A percentile compares a stretch with the other conserved stretches of the same genome.
Conservation (phyloP, 768 basidiomycete genomes). For the Solioccasus polychromus region DNA sequence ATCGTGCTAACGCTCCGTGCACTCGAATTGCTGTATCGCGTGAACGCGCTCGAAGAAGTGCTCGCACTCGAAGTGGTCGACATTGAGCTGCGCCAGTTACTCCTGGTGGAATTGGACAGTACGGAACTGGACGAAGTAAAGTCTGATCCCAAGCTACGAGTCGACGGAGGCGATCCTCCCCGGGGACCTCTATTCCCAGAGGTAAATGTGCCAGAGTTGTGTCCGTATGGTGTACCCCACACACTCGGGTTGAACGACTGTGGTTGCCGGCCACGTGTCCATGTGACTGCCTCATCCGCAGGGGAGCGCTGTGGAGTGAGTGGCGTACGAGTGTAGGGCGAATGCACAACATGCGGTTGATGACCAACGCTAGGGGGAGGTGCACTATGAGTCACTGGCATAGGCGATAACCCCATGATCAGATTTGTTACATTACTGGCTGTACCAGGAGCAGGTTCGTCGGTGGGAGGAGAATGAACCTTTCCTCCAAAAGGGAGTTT, state of each 20-base stretch:
- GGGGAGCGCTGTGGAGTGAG: slow-evolving; percentile 33
- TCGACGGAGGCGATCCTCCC: slow-evolving; percentile 58
- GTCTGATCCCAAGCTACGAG: slow-evolving; percentile 47
- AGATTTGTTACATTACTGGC: slow-evolving; percentile 75
- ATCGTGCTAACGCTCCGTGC: slow-evolving; percentile 72
- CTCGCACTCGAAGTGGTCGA: slow-evolving; percentile 67
- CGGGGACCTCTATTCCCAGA: slow-evolving; percentile 34
- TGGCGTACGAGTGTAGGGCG: slow-evolving; percentile 28
- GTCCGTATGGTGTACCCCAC: slow-evolving; percentile 21
- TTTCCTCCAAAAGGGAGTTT: slow-evolving; percentile 54
- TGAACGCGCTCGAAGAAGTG: slow-evolving; percentile 70
- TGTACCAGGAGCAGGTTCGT: slow-evolving; percentile 50
- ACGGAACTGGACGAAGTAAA: slow-evolving; percentile 59
- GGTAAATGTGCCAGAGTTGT: slow-evolving; percentile 8
- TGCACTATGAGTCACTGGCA: slow-evolving; percentile 7
- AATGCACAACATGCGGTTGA: slow-evolving; percentile 13
- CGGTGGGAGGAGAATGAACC: slow-evolving; percentile 44
- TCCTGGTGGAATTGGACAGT: slow-evolving; percentile 43
- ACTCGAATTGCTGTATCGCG: slow-evolving; percentile 71
- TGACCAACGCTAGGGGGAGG: slow-evolving; percentile 1
- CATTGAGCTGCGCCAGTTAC: slow-evolving; percentile 77
- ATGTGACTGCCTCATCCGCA: slow-evolving; percentile 43
- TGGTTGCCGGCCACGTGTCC: slow-evolving; percentile 49
- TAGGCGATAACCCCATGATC: slow-evolving; percentile 54
- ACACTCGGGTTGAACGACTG: slow-evolving; percentile 16